Evolutionary conservation across 2,329 filamentous ascomycete genomes (phyloP), one percentile per base, ranked within the genome.

Genomic region (Erysiphe neolycopersici): DNA sequence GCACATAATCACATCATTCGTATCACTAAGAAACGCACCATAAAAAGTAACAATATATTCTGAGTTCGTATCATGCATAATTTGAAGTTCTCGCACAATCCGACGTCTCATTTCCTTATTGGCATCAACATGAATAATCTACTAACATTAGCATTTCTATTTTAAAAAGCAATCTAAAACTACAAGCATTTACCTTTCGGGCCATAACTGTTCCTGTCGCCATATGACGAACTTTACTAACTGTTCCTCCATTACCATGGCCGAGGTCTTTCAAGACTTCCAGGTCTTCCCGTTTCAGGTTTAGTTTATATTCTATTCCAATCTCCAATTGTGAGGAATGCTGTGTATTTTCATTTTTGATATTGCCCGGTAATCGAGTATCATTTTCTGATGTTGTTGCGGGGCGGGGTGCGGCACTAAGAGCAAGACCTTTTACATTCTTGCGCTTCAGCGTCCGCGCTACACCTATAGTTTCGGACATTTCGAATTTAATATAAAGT

Each of bases 11-110:
- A 98, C 91, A 63, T 98, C 89, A 57, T 91, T 87, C 48, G 84
- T 84, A 56, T 91, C 81, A 58, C 93, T 95, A 56, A 95, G 71
- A 58, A 95, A 98, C 33, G 89, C 89, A 47, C 89, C 89, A 56
- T 95, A 95, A 61, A 94, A 98, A 44, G 79, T 93, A 47, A 98
- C 89, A 55, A 98, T 95, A 60, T 91, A 85, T 47, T 89, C 81
- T 18, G 82, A 94, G 56, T 93, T 89, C 62, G 89, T 98, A 56
- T 91, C 83, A 58, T 94, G 85, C 76, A 95, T 95, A 51, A 98
- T 94, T 58, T 94, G 85, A 43, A 98, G 71, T 60, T 98, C 89
- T 58, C 89, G 77, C 49, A 98, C 81, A 51, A 98, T 98, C 56
- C 91, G 79, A 64, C 91, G 94, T 52, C 89, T 78, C 61, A 95